Evolutionary conservation across 73 alveolate species (phyloP).

Genomic region (Tetrahymena malaccensis): DNA sequence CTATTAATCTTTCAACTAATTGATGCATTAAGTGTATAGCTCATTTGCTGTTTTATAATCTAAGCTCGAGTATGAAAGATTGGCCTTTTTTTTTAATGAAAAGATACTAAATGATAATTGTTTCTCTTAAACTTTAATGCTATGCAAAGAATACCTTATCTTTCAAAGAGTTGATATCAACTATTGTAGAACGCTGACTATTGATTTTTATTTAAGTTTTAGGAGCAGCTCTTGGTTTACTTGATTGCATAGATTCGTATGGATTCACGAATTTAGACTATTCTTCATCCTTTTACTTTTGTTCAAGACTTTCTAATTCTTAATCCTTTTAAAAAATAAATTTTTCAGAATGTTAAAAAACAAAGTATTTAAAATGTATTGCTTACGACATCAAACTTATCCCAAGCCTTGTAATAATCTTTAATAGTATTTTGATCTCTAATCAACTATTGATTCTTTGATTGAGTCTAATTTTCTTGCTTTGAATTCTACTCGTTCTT

Average conservation of each 20-base stretch:
- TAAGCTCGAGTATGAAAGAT: neutral
- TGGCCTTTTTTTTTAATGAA: neutral
- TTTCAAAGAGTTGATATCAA: neutral
- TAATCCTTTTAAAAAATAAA: neutral
- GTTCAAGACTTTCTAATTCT: neutral
- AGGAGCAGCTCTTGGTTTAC: neutral
- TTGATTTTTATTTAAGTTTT: neutral
- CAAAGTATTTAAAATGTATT: neutral
- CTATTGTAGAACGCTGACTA: neutral
- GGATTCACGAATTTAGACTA: neutral
- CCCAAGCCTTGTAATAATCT: slow-evolving; percentile 38
- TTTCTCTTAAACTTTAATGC: neutral
- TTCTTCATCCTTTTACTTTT: neutral
- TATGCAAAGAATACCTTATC: neutral
- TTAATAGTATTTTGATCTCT: slow-evolving; percentile 9
- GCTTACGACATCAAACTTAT: slow-evolving; percentile 14
- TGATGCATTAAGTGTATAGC: neutral
- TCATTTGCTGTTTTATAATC: neutral
- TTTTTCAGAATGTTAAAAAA: too few relatives aligned
- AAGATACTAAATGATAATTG: neutral
- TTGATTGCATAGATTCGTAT: neutral
- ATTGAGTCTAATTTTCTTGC: neutral
- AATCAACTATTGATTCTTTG: neutral
- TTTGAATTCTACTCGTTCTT: neutral
- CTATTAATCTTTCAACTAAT: neutral